Percentiles rank a stretch among this genome's conserved stretches.
Conservation (phyloP, 1,139 yeast species). For the Zygoascus meyerae region DNA sequence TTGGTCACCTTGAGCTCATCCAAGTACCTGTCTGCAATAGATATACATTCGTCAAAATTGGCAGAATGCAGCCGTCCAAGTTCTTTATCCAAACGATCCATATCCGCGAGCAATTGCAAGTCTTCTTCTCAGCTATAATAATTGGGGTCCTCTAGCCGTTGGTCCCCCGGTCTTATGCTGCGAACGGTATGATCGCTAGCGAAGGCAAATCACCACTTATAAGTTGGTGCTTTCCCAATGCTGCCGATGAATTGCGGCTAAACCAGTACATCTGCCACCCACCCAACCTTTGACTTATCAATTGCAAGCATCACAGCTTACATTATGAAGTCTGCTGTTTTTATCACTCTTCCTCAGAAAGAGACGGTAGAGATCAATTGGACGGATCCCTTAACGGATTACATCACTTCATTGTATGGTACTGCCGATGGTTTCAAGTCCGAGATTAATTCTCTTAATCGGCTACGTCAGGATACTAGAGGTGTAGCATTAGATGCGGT, state of each 20-base stretch:
- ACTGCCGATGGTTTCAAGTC: conserved; percentile 49
- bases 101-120: conserved; percentile 4
- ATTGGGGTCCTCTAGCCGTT: no score
- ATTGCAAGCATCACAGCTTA: not conserved
- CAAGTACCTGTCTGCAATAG: conserved; percentile 29
- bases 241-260: no score
- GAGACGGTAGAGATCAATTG: conserved; percentile 60
- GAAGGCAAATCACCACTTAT: no score
- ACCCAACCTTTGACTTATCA: no score
- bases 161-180: no score
- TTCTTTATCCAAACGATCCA: conserved; percentile 31
- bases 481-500: conserved; percentile 40
- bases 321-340: conserved; percentile 31
- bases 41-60: conserved; percentile 27
- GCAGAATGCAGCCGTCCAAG: conserved; percentile 26
- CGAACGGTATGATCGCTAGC: no score
- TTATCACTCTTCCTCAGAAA: conserved; percentile 45
- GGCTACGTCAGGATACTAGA: conserved; percentile 56
- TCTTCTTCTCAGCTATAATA: no score
- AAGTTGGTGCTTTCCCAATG: no score
- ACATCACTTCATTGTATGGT: conserved; percentile 62
- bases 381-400: conserved; percentile 55
- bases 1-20: conserved; percentile 26
- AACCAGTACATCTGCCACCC: no score
- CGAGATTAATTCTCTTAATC: conserved; percentile 52